A percentile compares a stretch with the other conserved stretches of the same genome.
Evolutionary conservation across 306 rosid species (phyloP).

Genomic region (Dryas octopetala): DNA sequence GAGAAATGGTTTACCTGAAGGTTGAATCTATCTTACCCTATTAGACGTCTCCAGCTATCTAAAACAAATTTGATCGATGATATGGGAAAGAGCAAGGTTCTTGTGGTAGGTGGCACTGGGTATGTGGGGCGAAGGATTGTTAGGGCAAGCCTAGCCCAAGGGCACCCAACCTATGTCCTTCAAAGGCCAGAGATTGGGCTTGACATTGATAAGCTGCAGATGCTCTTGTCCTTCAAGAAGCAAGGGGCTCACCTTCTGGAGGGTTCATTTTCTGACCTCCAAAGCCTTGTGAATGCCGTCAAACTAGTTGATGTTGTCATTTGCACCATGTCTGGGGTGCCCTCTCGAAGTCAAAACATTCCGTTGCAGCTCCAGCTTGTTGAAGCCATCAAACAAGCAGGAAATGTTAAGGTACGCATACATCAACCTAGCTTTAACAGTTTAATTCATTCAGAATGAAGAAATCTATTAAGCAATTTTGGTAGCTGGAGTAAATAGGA

Average conservation of each 20-base stretch:
- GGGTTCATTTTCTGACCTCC: conserved; percentile 51
- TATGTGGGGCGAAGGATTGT: conserved; percentile 73
- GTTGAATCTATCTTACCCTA: no score
- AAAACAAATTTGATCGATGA: no score
- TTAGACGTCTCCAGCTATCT: no score
- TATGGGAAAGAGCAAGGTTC: conserved; percentile 43
- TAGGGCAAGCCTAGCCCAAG: conserved; percentile 52
- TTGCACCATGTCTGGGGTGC: background rate
- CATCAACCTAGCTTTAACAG: no score
- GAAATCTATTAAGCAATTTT: no score
- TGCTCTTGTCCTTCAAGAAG: conserved; percentile 55
- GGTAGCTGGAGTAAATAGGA: no score
- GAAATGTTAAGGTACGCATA: conserved; percentile 27
- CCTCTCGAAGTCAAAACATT: background rate
- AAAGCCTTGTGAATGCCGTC: conserved; percentile 54
- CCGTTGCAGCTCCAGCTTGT: conserved; percentile 17
- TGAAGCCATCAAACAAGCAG: conserved; percentile 31
- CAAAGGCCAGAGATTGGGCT: conserved; percentile 65
- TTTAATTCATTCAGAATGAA: no score
- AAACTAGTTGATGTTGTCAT: conserved; percentile 70
- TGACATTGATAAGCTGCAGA: conserved; percentile 66
- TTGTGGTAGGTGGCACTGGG: conserved; percentile 74
- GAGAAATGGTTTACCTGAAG: no score
- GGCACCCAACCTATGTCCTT: conserved; percentile 58
- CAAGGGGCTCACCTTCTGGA: conserved; percentile 56